Evolutionary conservation across 140 eudicot genomes (phyloP), one percentile per base, ranked within the genome.

Genomic region (Bidens hawaiensis): DNA sequence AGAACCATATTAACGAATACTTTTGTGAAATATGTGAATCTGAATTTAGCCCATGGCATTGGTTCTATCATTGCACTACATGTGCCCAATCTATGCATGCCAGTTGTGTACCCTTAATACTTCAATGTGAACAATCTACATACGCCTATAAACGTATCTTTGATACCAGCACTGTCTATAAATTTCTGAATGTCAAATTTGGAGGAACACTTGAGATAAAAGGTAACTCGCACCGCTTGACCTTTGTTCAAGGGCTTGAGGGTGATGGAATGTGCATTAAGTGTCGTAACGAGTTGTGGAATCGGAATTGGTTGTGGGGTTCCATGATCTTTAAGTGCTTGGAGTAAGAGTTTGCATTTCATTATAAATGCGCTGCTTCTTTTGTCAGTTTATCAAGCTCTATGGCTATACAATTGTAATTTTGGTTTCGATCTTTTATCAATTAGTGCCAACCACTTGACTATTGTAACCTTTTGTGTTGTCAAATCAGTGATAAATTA

Each of bases 151-250:
- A 0, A n/a, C n/a, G n/a, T n/a, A n/a, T n/a, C n/a, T n/a, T n/a
- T n/a, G n/a, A n/a, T n/a, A n/a, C n/a, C 4, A 6, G 1, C 2
- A 2, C 5, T 6, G 10, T 62, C 4, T 59, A 16, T 33, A 4
- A 1, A 19, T 59, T 18, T 59, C 31, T 36, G 9, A 59, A 59
- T 36, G 31, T 59, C 10, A 59, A 59, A 42, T 59, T 59, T 59
- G 65, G 65, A 19, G 50, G 62, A 55, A 55, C 25, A 10, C 42
- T 55, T 27, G 62, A 55, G 14, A 55, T 55, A 2, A 15, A 55
- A 55, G 24, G 1, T 1, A 41, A 55, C 62, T 15, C 42, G 3
- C 42, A 55, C 13, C 15, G 2, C 1, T 55, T 55, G 42, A 4
- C 24, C 25, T 55, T 55, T 55, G 42, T 16, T 27, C 42, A 55